Evolutionary conservation across 192 early-diverging fungal genomes (phyloP), one percentile per base, ranked within the genome.

Genomic region (Pilobolus umbonatus): DNA sequence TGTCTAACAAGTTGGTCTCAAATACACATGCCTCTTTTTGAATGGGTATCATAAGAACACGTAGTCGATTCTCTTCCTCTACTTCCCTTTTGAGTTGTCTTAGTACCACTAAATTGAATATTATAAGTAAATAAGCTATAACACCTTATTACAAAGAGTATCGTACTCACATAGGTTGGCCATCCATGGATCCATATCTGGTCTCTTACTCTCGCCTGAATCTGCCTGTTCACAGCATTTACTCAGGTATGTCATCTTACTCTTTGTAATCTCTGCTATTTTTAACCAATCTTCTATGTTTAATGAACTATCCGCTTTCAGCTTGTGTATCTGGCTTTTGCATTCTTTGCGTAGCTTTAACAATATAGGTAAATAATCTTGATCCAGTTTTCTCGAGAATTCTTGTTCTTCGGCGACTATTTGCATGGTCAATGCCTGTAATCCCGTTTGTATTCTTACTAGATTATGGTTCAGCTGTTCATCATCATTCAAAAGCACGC

Each of bases 261-360:
- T 72, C 59, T 61, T 62, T 5, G 77, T 73, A 0, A 44, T 53
- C 48, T 75, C 77, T 28, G 70, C 67, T 6, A 72, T 68, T 25
- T 70, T 69, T 48, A 73, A 69, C 12, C 75, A 61, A 30, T 65
- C 64, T 57, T 68, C 72, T 44, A 65, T 50, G 47, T 62, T 50
- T 10, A 79, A 30, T 24, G 42, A 44, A 22, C 59, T 31, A 30
- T 75, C 71, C 4, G 59, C 29, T 55, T 66, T 67, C 34, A 79
- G 43, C 2, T 60, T 69, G 35, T 60, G 61, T n/a, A 73, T 67
- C 50, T 57, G 62, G 53, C 62, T 71, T 34, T 79, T 79, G 40
- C 73, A 75, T 25, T 74, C 59, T 54, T 74, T 69, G 36, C 62
- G 73, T 5, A 79, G 24, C 22, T 67, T 42, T 5, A 58, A 52